Conservation (phyloP, 495 filamentous ascomycete genomes). For the Xanthoparmelia taractica region DNA sequence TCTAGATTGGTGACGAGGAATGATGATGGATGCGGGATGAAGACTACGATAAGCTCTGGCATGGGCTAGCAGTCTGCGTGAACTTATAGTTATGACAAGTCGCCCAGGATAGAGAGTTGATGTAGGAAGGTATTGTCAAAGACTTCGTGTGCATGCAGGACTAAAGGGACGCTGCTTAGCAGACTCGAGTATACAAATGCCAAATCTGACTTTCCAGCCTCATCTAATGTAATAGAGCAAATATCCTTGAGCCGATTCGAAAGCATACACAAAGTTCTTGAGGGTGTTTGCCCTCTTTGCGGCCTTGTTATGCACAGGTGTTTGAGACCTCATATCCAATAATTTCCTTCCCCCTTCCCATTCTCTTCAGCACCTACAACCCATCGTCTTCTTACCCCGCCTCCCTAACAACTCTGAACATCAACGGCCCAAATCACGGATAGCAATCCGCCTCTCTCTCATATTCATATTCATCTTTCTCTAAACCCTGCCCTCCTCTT, state of each 20-base stretch:
- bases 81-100: not conserved
- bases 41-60: not conserved
- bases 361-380: too few relatives aligned
- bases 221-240: not conserved
- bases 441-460: too few relatives aligned
- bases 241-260: not conserved
- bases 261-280: not conserved
- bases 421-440: too few relatives aligned
- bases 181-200: not conserved
- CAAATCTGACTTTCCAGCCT: not conserved
- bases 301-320: not conserved
- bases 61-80: not conserved
- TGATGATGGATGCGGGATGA: conserved; percentile 34
- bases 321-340: not conserved
- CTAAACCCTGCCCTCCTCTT: too few relatives aligned
- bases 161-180: not conserved
- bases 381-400: too few relatives aligned
- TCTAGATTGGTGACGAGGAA: conserved; percentile 85
- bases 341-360: too few relatives aligned
- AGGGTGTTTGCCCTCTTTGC: not conserved
- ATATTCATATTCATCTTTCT: too few relatives aligned
- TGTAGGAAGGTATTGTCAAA: not conserved
- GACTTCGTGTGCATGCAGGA: not conserved
- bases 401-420: too few relatives aligned
- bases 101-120: not conserved